Evolutionary conservation across 345 rosid species (phyloP), one percentile per base, ranked within the genome.

Genomic region (Odontarrhena argentea): DNA sequence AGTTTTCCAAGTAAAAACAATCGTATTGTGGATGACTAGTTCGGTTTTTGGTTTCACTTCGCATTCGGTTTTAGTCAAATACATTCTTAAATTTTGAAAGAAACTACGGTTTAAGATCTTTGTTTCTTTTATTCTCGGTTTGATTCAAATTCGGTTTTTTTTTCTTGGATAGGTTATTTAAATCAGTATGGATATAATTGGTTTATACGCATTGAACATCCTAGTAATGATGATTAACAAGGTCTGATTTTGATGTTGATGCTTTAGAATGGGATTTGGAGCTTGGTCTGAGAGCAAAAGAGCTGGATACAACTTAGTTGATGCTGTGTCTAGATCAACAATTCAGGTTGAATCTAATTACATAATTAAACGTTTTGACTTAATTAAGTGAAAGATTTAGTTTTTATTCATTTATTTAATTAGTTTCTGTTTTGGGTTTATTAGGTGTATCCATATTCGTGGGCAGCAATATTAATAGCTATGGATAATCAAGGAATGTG

Each of bases 401-500:
- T 12, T 11, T 40, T 26, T 1, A 0, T 2, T 12, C 14, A 37
- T 26, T 47, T 40, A 0, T 35, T 38, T 9, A 10, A n/a, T 42
- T 26, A 60, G 43, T 52, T 45, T 52, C 32, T 32, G 36, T 32
- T 5, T 28, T 32, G 36, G 4, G 6, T 32, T 32, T 4, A 6
- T 1, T 55, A 63, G 92, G 91, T 84, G 11, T 92, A 86, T 55
- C 91, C 96, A 0, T 80, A 79, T 72, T 74, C 81, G 24, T 84
- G 92, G 96, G 76, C 75, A 3, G 89, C 91, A 3, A 85, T 84
- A 9, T 76, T 83, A 46, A 84, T 81, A 63, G 85, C 79, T 40
- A 78, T 86, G 9, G 95, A 89, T 75, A 92, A 89, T 63, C 98
- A 95, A 22, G 96, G 98, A 61, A 92, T 92, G 92, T 92, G 96